Evolutionary conservation across 2,329 filamentous ascomycete genomes (phyloP).

Genomic region (Pseudovirgaria hyperparasitica): DNA sequence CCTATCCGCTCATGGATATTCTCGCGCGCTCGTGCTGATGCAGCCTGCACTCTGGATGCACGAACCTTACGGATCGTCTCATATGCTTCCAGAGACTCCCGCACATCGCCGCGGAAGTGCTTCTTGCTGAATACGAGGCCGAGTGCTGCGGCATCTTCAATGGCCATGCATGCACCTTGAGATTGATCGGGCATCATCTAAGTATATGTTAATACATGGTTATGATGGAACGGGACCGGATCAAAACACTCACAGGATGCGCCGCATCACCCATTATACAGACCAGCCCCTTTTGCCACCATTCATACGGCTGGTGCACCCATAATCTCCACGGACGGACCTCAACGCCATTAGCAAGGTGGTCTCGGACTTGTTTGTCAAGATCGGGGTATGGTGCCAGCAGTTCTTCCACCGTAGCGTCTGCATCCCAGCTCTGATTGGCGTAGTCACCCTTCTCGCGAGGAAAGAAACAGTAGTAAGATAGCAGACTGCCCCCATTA

Average conservation of each 20-base stretch:
- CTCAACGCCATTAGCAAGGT: slow-evolving; percentile 48
- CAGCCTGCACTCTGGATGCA: slow-evolving; percentile 25
- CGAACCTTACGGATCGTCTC: slow-evolving; percentile 23
- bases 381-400: slow-evolving; percentile 48
- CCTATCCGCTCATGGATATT: slow-evolving; percentile 34
- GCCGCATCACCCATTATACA: slow-evolving; percentile 54
- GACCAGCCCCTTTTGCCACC: slow-evolving; percentile 37
- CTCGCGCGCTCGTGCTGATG: slow-evolving; percentile 22
- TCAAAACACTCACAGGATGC: slow-evolving; percentile 44
- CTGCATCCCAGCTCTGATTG: slow-evolving; percentile 45
- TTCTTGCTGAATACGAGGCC: slow-evolving; percentile 45
- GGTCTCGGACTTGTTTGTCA: slow-evolving; percentile 43
- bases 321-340: slow-evolving; percentile 55
- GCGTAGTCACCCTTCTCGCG: slow-evolving; percentile 47
- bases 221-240: not conserved
- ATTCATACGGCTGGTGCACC: slow-evolving; percentile 50
- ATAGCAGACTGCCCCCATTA: slow-evolving; percentile 50
- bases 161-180: slow-evolving; percentile 57
- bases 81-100: slow-evolving; percentile 20
- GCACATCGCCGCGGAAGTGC: slow-evolving; percentile 27
- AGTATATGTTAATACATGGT: slow-evolving; percentile 1
- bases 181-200: slow-evolving; percentile 57
- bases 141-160: slow-evolving; percentile 51
- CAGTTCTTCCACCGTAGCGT: slow-evolving; percentile 45
- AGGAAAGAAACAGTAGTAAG: slow-evolving; percentile 60